Percentiles rank a stretch among this genome's conserved stretches.
Evolutionary conservation across 1,284 basidiomycete genomes (phyloP).

Genomic region (Melampsora occidentalis): DNA sequence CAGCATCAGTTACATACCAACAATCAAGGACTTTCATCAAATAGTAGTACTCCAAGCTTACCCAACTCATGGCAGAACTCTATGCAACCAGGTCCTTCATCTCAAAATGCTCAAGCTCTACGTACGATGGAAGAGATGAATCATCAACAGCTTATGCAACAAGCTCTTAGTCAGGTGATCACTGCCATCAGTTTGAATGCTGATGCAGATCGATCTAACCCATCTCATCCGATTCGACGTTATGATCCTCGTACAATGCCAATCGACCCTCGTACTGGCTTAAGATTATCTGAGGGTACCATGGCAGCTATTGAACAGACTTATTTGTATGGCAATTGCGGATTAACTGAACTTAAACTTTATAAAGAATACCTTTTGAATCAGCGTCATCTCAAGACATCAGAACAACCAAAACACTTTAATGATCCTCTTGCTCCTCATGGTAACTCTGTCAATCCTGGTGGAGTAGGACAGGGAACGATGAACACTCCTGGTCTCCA

Average conservation of each 20-base stretch:
- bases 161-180: conserved; percentile 31
- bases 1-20: conserved; percentile 23
- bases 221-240: conserved; percentile 14
- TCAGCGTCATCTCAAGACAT: conserved; percentile 34
- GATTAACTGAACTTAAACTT: conserved; percentile 28
- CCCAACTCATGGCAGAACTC: background rate
- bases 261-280: conserved; percentile 32
- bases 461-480: background rate
- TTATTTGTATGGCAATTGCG: conserved; percentile 34
- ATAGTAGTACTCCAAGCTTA: background rate
- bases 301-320: conserved; percentile 39
- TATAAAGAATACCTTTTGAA: conserved; percentile 40
- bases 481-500: background rate
- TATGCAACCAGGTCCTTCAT: conserved; percentile 16
- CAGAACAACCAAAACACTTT: conserved; percentile 14
- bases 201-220: conserved; percentile 31
- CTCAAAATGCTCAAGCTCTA: conserved; percentile 13
- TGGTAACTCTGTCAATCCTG: background rate
- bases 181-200: conserved; percentile 42
- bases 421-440: background rate
- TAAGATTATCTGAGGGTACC: conserved; percentile 18
- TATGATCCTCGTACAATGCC: conserved; percentile 42
- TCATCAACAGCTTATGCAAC: conserved; percentile 19
- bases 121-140: conserved; percentile 11
- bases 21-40: conserved; percentile 2